These are phyloP conservation scores for Populus hybrid DNA, from an alignment of 441 rosid species.

Conservation along the genomic window DNA sequence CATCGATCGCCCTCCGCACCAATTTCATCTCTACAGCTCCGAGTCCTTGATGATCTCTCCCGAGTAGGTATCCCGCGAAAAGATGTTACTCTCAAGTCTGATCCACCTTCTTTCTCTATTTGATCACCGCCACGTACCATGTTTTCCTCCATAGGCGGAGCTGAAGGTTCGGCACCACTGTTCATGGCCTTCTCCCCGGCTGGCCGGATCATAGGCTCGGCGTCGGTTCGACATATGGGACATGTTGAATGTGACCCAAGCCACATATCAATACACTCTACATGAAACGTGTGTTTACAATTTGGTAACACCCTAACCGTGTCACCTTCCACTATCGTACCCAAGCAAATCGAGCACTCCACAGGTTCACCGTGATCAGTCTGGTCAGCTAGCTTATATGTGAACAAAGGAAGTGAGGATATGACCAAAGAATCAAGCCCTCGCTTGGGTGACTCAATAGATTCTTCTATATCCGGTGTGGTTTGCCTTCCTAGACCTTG, in stretches of 20 bases:
- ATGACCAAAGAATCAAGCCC: constrained; percentile 46
- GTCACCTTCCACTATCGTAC: constrained; percentile 27
- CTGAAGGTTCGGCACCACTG: constrained; percentile 20
- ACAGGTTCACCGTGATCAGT: constrained; percentile 15
- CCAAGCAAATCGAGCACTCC: constrained; percentile 60
- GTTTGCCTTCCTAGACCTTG: constrained; percentile 5
- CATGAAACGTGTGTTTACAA: constrained; percentile 59
- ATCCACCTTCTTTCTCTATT: constrained; percentile 10
- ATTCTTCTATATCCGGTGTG: constrained; percentile 5
- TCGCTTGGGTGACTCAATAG: constrained; percentile 17
- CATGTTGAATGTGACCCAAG: constrained; percentile 29
- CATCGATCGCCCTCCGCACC: constrained; percentile 1
- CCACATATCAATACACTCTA: constrained; percentile 37
- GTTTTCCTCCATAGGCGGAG: constrained; percentile 24
- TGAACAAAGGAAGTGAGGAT: constrained; percentile 39
- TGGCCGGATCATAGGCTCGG: constrained; percentile 22
- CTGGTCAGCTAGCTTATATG: constrained; percentile 21
- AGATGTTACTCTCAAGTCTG: constrained; percentile 18
- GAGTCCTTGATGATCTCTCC: constrained; percentile 9
- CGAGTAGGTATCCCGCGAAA: constrained; percentile 12
- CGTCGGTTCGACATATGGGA: constrained; percentile 49
- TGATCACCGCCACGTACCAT: neutral
- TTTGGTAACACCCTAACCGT: constrained; percentile 46
- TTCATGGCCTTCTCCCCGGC: neutral
- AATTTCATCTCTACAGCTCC: constrained; percentile 19